Evolutionary conservation across 2,329 filamentous ascomycete genomes (phyloP).

Genomic region (Diplodia seriata): DNA sequence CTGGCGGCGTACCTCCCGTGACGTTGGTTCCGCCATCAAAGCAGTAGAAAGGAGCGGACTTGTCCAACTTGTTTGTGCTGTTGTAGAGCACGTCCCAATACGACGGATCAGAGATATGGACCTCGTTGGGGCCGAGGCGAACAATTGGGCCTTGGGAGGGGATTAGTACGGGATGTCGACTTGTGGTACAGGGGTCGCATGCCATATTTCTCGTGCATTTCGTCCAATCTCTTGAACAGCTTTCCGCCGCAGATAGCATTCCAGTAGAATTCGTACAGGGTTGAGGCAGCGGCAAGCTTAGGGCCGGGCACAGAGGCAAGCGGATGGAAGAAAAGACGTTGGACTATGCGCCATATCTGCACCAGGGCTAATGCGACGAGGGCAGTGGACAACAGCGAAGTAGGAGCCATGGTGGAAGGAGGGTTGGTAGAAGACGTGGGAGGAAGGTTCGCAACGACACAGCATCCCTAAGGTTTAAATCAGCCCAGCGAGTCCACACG

Average conservation of each 20-base stretch:
- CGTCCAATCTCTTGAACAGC: conserved; percentile 36
- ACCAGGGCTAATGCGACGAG: not conserved
- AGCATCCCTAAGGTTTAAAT: not conserved
- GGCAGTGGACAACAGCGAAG: not conserved
- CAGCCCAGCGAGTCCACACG: not conserved
- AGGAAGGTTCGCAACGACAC: not conserved
- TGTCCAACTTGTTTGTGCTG: conserved; percentile 20
- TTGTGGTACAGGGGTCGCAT: not conserved
- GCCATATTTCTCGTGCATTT: conserved; percentile 41
- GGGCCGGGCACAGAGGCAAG: conserved; percentile 36
- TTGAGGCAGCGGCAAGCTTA: conserved; percentile 37
- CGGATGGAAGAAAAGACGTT: conserved; percentile 34
- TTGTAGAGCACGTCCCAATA: conserved; percentile 38
- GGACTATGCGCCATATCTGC: not conserved
- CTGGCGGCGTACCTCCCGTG: not conserved
- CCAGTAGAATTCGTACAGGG: conserved; percentile 39
- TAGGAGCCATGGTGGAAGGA: not conserved
- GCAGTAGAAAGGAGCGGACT: conserved; percentile 28
- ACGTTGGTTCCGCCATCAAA: not conserved
- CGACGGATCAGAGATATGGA: conserved; percentile 40
- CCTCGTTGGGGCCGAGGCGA: conserved; percentile 44
- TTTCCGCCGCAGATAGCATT: conserved; percentile 37
- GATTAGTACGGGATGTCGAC: not conserved
- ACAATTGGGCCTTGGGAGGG: conserved; percentile 41
- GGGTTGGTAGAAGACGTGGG: not conserved